Conservation (phyloP, 2,329 filamentous ascomycete genomes). For the Ceratocystis diversiconidia region DNA sequence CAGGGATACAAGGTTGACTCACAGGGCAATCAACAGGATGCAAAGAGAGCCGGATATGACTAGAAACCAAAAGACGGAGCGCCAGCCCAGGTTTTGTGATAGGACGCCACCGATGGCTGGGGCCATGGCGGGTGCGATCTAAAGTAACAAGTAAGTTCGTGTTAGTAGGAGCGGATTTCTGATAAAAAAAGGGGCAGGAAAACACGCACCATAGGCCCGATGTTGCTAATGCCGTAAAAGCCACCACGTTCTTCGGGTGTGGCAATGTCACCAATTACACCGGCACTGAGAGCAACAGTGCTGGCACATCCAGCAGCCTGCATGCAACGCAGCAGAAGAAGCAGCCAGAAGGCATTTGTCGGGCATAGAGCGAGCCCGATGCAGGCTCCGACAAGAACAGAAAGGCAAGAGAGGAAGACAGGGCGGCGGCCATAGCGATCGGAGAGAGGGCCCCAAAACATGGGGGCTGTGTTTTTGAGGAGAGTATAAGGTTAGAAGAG, state of each 20-base stretch:
- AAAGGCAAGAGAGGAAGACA: slow-evolving; percentile 23
- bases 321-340: slow-evolving; percentile 24
- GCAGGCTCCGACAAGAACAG: slow-evolving; percentile 24
- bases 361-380: slow-evolving; percentile 26
- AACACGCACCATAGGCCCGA: slow-evolving; percentile 23
- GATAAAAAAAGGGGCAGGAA: neutral
- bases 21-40: slow-evolving; percentile 25
- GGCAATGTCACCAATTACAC: slow-evolving; percentile 26
- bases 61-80: slow-evolving; percentile 40
- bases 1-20: neutral
- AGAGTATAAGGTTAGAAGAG: neutral
- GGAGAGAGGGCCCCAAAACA: slow-evolving; percentile 27
- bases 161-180: neutral
- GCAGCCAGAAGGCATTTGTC: slow-evolving; percentile 24
- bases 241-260: slow-evolving; percentile 25
- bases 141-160: neutral
- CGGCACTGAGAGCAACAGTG: slow-evolving; percentile 26
- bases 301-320: slow-evolving; percentile 26
- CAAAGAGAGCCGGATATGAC: slow-evolving; percentile 31
- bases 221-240: slow-evolving; percentile 26
- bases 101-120: slow-evolving; percentile 38
- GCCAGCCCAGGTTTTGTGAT: slow-evolving; percentile 35
- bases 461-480: slow-evolving; percentile 20
- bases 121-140: slow-evolving; percentile 32
- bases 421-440: slow-evolving; percentile 25